phyloP scores from a whole-genome alignment of 148 eudicot genomes.

The Polygonum aviculare region DNA sequence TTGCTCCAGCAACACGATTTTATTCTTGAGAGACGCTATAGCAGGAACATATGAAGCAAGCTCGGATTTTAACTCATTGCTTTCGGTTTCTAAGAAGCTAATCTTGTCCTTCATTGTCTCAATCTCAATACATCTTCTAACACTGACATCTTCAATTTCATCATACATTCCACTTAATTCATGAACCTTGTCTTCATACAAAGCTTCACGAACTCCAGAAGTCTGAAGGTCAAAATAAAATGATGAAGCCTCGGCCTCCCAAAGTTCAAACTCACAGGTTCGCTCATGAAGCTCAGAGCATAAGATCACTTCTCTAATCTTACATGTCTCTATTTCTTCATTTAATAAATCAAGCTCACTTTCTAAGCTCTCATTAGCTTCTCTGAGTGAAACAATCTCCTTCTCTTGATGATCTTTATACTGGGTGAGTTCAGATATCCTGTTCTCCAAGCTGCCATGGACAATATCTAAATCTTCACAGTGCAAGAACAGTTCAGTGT shows the following conservation, averaged over 20 bases:
- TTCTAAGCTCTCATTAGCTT: conserved; percentile 42
- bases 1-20: conserved; percentile 52
- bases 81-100: conserved; percentile 49
- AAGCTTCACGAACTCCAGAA: conserved; percentile 55
- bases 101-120: conserved; percentile 54
- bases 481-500: conserved; percentile 35
- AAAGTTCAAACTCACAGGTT: conserved; percentile 71
- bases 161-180: conserved; percentile 62
- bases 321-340: conserved; percentile 58
- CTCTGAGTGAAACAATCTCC: conserved; percentile 46
- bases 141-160: conserved; percentile 46
- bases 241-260: conserved; percentile 83
- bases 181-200: conserved; percentile 59
- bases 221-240: conserved; percentile 90
- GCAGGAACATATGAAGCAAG: conserved; percentile 52
- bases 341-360: conserved; percentile 42
- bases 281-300: conserved; percentile 61
- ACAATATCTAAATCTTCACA: conserved; percentile 24
- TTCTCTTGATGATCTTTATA: conserved; percentile 27
- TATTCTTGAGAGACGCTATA: conserved; percentile 50
- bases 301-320: conserved; percentile 56
- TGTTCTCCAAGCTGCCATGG: conserved; percentile 33
- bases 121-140: conserved; percentile 46
- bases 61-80: conserved; percentile 50
- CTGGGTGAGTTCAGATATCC: conserved; percentile 32